phyloP scores from a whole-genome alignment of 768 basidiomycete genomes.

The Amanita polypyramis region DNA sequence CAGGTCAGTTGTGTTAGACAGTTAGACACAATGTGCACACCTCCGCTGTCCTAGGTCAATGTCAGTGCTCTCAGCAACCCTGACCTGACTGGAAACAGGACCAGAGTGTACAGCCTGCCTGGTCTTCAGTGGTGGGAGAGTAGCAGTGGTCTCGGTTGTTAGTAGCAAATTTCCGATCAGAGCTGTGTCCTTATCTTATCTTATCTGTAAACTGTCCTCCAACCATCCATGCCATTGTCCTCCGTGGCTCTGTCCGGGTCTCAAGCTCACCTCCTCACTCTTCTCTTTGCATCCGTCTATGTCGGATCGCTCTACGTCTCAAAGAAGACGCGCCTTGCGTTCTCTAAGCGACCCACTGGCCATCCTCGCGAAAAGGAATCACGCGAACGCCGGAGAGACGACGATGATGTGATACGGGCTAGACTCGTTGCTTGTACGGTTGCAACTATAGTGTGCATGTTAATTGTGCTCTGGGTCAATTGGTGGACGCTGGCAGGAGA shows the following conservation, averaged over 20 bases:
- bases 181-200: no score
- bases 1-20: no score
- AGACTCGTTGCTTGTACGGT: slow-evolving; percentile 57
- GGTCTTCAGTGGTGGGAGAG: no score
- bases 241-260: background rate
- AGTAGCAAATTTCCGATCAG: no score
- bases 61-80: no score
- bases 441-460: slow-evolving; percentile 51
- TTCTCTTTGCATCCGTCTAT: slow-evolving; percentile 3
- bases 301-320: slow-evolving; percentile 7
- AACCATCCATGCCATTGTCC: background rate
- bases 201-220: no score
- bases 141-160: no score
- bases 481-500: slow-evolving; percentile 16
- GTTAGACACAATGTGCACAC: no score
- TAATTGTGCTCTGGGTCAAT: slow-evolving; percentile 36
- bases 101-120: no score
- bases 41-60: no score
- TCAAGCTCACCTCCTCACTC: slow-evolving; percentile 5
- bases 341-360: slow-evolving; percentile 10
- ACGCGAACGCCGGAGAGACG: slow-evolving; percentile 61
- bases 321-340: slow-evolving; percentile 1
- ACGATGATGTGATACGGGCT: slow-evolving; percentile 77
- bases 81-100: no score
- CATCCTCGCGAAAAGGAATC: slow-evolving; percentile 14